Conservation (phyloP, 306 rosid genomes). For the Begonia fuchsioides region DNA sequence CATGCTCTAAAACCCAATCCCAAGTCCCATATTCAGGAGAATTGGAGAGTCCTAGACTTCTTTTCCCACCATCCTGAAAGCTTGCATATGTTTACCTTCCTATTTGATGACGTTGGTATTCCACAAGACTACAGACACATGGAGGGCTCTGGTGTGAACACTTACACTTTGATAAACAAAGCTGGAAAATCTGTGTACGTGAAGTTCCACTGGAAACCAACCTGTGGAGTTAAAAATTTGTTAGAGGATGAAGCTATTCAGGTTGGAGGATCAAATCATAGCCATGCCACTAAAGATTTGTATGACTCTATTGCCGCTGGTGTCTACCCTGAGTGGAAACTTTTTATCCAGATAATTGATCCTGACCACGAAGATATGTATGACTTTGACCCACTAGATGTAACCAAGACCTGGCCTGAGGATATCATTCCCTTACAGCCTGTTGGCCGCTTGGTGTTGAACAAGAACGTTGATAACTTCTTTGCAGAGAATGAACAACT, state of each 20-base stretch:
- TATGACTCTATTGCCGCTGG: slow-evolving; percentile 90
- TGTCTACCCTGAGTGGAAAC: slow-evolving; percentile 97
- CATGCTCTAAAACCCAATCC: slow-evolving; percentile 94
- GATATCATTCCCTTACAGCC: slow-evolving; percentile 91
- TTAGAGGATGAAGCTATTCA: slow-evolving; percentile 74
- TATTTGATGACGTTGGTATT: slow-evolving; percentile 72
- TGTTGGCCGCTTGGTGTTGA: slow-evolving; percentile 85
- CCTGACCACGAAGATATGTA: slow-evolving; percentile 67
- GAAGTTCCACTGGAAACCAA: slow-evolving; percentile 83
- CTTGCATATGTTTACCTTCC: slow-evolving; percentile 68
- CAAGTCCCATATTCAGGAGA: slow-evolving; percentile 85
- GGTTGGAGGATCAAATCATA: slow-evolving; percentile 90
- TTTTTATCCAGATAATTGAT: slow-evolving; percentile 68
- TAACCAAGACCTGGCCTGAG: slow-evolving; percentile 95
- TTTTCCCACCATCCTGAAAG: slow-evolving; percentile 93
- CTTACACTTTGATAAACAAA: slow-evolving; percentile 65
- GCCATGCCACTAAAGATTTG: slow-evolving; percentile 93
- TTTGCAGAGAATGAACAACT: slow-evolving; percentile 95
- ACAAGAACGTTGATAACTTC: slow-evolving; percentile 84
- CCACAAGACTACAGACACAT: slow-evolving; percentile 94
- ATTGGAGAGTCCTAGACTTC: slow-evolving; percentile 82
- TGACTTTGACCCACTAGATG: slow-evolving; percentile 94
- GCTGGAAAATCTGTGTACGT: slow-evolving; percentile 68
- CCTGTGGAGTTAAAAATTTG: slow-evolving; percentile 64
- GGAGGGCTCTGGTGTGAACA: slow-evolving; percentile 89